Base-by-base conservation (phyloP, 2,329 filamentous ascomycete species). In the Chrysoporthe cubensis region DNA sequence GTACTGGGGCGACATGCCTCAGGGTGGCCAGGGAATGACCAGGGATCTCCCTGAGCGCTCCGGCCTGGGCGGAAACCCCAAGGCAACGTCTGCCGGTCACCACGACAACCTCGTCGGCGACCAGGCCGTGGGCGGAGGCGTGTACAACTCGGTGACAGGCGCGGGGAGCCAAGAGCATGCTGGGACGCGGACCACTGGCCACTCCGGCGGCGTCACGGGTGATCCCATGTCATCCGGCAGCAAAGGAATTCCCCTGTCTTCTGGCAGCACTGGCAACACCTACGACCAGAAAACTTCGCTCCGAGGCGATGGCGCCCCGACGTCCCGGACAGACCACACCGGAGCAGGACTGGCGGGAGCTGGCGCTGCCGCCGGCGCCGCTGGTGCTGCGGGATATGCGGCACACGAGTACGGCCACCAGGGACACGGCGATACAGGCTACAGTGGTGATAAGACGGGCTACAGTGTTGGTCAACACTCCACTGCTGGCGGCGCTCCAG, bases 1-100 rank as follows among this genome's bases (percentile, higher is more conserved):
- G 11, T 70, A 70, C 40, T 70, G 69, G 69, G 69, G 69, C 32
- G 63, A 70, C 34, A n/a, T 70, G 8, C 48, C 68, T 7, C n/a
- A 61, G 4, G 46, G 57, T 5, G 62, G 43, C 21, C 68, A 69
- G 13, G 34, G 34, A n/a, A 42, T 40, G 13, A 60, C 59, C 32
- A 50, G 59, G 5, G 62, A 60, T 40, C 48, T 68, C n/a, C 46
- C 68, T 4, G 68, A 61, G 4, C 66, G 46, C 9, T 58, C 65
- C 18, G 18, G 37, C 40, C 13, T 46, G 8, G 8, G 4, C 13
- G 13, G 37, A 40, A 26, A 60, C 58, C 14, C 18, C 40, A 46
- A 5, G 40, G n/a, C 37, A 40, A 40, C 37, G 37, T 40, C 37
- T 5, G 37, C 6, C 37, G 37, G 37, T 44, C 42, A 43, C n/a